Evolutionary conservation across 2,329 filamentous ascomycete genomes (phyloP), one percentile per base, ranked within the genome.

Genomic region (Pyrenophora graminea): DNA sequence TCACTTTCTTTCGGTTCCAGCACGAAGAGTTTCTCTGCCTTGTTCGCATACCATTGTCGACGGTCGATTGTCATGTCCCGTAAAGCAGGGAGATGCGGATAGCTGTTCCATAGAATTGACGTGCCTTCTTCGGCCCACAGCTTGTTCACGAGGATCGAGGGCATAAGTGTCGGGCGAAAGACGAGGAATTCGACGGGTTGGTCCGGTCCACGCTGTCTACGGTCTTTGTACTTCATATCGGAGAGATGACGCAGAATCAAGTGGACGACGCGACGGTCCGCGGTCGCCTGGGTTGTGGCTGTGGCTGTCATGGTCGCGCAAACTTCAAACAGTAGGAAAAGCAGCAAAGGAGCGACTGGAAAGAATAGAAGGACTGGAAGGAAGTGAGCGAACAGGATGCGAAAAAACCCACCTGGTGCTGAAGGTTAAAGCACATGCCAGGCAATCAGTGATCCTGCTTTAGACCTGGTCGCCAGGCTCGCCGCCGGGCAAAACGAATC

Each of bases 81-180:
- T 13, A 72, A 30, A 9, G 65, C 62, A 6, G 61, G 62, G 43
- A 71, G 55, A 43, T 68, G 61, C 31, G 69, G 67, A 49, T 66
- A 69, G 33, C 64, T 58, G 38, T 48, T 66, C 69, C 68, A 72
- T 8, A 71, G 49, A 5, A 72, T 60, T 1, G 64, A 65, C 7
- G 63, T 68, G 17, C 64, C 68, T 47, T 63, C 62, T 15, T 69
- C 65, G n/a, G 65, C 66, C 68, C 68, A 72, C 9, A 71, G 47
- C 27, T 58, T 61, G 48, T 69, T 71, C 34, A 71, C 68, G 3
- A 68, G 55, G 25, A 69, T 64, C 10, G 59, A 58, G 3, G 68
- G 65, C 9, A 71, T 58, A 25, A 72, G 56, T 1, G 68, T 69
- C n/a, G 67, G 68, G n/a, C 65, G 63, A 46, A 66, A 66, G 46